A percentile compares a stretch with the other conserved stretches of the same genome.
Conservation (phyloP, 2,329 filamentous ascomycete genomes). For the Fusarium keratoplasticum region DNA sequence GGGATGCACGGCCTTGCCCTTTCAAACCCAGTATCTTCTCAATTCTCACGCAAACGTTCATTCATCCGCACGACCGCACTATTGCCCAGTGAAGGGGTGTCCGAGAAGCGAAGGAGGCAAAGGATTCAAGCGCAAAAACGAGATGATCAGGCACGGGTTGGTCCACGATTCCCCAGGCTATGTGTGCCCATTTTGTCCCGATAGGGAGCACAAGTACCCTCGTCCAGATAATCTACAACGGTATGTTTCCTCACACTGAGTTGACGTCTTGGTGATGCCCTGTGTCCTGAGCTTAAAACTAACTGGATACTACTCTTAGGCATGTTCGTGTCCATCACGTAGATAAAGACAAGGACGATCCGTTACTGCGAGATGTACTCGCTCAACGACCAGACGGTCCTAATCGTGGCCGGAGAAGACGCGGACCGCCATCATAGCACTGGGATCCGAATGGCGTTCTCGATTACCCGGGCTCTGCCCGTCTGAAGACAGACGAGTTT, state of each 20-base stretch:
- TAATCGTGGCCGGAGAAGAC: conserved; percentile 80
- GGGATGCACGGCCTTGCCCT: conserved; percentile 78
- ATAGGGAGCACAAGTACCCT: conserved; percentile 93
- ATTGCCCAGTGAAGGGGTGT: conserved; percentile 72
- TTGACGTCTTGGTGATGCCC: neutral
- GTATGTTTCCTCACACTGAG: conserved; percentile 57
- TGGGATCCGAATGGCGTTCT: neutral
- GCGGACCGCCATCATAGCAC: conserved; percentile 58
- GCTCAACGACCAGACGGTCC: conserved; percentile 87
- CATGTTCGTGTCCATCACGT: conserved; percentile 93
- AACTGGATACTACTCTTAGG: conserved; percentile 58
- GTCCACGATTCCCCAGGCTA: conserved; percentile 96
- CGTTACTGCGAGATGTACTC: conserved; percentile 82
- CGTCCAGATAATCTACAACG: conserved; percentile 95
- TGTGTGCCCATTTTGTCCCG: conserved; percentile 94
- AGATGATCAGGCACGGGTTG: conserved; percentile 82
- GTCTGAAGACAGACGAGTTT: conserved; percentile 7
- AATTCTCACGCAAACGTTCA: conserved; percentile 84
- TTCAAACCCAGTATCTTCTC: conserved; percentile 81
- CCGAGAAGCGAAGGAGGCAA: conserved; percentile 73
- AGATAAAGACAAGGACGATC: conserved; percentile 91
- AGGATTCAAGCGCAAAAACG: conserved; percentile 79
- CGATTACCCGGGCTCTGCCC: neutral
- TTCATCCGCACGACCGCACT: conserved; percentile 73
- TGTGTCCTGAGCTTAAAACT: neutral